phyloP scores from a whole-genome alignment of 2,329 filamentous ascomycete species.

The Fusarium mundagurra region DNA sequence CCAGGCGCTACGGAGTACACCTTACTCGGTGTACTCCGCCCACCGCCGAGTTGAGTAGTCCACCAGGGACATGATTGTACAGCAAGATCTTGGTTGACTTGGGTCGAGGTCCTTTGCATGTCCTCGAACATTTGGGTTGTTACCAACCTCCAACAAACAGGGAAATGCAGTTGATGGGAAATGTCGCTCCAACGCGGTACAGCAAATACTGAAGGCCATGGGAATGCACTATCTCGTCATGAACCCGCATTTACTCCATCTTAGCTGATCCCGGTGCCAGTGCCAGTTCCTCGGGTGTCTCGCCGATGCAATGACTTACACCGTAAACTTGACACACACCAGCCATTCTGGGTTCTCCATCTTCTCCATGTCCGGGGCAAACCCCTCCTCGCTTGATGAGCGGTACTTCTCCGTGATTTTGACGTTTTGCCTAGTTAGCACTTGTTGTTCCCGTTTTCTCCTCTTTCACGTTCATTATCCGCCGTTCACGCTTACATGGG shows the following conservation, averaged over 20 bases:
- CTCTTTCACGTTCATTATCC: conserved; percentile 8
- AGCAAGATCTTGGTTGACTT: conserved; percentile 2
- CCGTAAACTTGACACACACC: conserved; percentile 18
- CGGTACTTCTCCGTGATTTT: conserved; percentile 10
- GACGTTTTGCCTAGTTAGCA: conserved; percentile 7
- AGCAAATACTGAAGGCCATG: neutral
- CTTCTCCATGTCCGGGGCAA: conserved; percentile 22
- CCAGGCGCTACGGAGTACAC: conserved; percentile 4
- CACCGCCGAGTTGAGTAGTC: neutral
- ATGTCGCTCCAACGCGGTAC: neutral
- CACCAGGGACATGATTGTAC: neutral
- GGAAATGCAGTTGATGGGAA: neutral
- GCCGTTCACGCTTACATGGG: conserved; percentile 1
- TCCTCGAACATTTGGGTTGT: neutral
- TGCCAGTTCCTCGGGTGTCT: conserved; percentile 38
- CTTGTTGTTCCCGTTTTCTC: conserved; percentile 12
- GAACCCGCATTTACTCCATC: conserved; percentile 25
- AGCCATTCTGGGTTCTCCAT: conserved; percentile 28
- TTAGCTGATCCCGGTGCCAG: conserved; percentile 35
- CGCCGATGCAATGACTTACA: conserved; percentile 22
- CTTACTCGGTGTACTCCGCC: conserved; percentile 15
- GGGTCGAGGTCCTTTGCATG: conserved; percentile 3
- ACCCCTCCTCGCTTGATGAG: conserved; percentile 23
- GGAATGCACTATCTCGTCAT: conserved; percentile 30
- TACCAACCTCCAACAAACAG: neutral